Evolutionary conservation across 176 grass and related monocot species (phyloP), one percentile per base, ranked within the genome.

Genomic region (Cenchrus fungigraminus): DNA sequence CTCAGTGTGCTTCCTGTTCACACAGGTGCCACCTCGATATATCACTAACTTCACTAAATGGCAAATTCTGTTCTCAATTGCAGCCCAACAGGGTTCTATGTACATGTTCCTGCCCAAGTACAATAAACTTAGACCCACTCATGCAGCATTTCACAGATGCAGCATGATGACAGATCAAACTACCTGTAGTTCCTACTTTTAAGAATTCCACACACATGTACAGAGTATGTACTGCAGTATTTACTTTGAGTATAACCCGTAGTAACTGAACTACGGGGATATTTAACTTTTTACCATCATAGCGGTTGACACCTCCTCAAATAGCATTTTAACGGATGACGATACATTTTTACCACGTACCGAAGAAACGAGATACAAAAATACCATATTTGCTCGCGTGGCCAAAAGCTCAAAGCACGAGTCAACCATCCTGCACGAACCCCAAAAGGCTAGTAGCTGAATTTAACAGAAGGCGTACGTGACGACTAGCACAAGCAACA

Each of bases 381-480:
- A 25, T 25, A 25, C 25, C 25, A 25, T 25, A 25, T 25, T 25
- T 25, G 25, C 25, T 25, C 25, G 25, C 25, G 25, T 25, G 25
- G 25, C 25, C 25, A 25, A 61, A 59, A 54, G 71, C 47, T 3
- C 71, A 53, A 74, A 74, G 50, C 79, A 73, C 73, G 2, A 73
- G 79, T 52, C 79, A 83, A 90, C 49, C 79, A 73, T 19, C 65
- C 57, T 12, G 79, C 73, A 25, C 80, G 29, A 17, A 62, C 12
- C 70, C 74, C 84, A 83, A 73, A 62, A 34, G 51, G 50, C 34
- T 37, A 17, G 32, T 20, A 79, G 44, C 43, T 34, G 59, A 47
- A 63, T 19, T 37, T 54, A 68, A 63, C 62, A 72, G 25, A 44
- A 71, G 22, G 57, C 29, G 37, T 40, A 40, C 37, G 54, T 64